These are phyloP conservation scores for Voacanga thouarsii DNA, from an alignment of 257 asterid genomes.

Conservation along the genomic window DNA sequence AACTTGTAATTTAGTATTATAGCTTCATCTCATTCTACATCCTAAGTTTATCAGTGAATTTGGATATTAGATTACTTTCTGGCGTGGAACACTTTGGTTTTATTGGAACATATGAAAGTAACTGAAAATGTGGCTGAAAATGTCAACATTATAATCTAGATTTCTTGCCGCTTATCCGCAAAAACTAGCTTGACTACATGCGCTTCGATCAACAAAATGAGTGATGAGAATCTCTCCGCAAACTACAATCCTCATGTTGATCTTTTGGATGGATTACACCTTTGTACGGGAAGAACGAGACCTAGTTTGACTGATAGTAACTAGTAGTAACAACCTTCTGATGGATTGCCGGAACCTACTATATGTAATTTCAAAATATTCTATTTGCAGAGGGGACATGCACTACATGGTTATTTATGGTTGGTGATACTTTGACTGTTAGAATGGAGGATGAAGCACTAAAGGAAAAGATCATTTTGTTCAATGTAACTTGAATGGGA, in stretches of 20 bases:
- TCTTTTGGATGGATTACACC: not conserved
- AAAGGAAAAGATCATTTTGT: not conserved
- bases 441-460: not conserved
- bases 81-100: not conserved
- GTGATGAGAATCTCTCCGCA: not conserved
- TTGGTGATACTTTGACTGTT: not conserved
- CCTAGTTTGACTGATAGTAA: slow-evolving; percentile 3
- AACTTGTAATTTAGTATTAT: not conserved
- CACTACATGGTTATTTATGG: not conserved
- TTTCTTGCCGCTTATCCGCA: not conserved
- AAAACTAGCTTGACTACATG: too few relatives aligned
- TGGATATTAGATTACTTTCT: not conserved
- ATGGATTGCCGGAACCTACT: not conserved
- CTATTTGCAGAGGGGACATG: not conserved
- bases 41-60: not conserved
- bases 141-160: not conserved
- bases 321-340: not conserved
- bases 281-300: not conserved
- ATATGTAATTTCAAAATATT: not conserved
- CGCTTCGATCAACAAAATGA: not conserved
- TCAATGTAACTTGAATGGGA: not conserved
- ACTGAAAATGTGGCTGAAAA: not conserved
- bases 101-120: not conserved
- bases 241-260: not conserved
- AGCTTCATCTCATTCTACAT: not conserved